These are phyloP conservation scores for Talaromyces rugulosus DNA, from an alignment of 2,329 filamentous ascomycete genomes.

Conservation along the genomic window DNA sequence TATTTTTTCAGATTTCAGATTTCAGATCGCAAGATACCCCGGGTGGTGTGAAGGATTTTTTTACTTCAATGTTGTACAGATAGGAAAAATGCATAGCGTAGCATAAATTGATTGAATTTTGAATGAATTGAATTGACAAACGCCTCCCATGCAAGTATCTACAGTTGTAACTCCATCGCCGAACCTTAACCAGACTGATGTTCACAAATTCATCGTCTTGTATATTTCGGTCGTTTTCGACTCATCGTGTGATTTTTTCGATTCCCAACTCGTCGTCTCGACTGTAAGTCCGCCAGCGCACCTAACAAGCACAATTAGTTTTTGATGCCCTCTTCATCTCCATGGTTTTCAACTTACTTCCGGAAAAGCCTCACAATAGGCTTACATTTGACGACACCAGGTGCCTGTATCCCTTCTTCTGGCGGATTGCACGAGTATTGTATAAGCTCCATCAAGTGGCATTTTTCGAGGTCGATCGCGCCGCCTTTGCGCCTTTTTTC, in stretches of 20 bases:
- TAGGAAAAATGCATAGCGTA: not conserved
- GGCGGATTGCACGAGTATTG: slow-evolving; percentile 60
- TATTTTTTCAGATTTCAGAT: not conserved
- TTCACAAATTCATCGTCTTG: not conserved
- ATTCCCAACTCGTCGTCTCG: slow-evolving; percentile 60
- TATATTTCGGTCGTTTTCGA: not conserved
- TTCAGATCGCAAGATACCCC: slow-evolving; percentile 11
- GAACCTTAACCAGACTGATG: not conserved
- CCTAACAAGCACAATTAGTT: slow-evolving; percentile 20
- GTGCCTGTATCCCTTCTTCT: slow-evolving; percentile 36
- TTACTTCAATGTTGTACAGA: not conserved
- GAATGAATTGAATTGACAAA: not conserved
- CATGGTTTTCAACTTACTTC: slow-evolving; percentile 40
- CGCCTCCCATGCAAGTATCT: slow-evolving; percentile 16
- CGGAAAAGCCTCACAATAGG: slow-evolving; percentile 58
- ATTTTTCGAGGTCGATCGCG: slow-evolving; percentile 50
- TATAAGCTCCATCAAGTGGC: slow-evolving; percentile 55
- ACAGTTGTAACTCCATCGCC: slow-evolving; percentile 14
- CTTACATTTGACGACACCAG: slow-evolving; percentile 48
- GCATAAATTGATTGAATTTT: not conserved
- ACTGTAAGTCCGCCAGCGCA: slow-evolving; percentile 54
- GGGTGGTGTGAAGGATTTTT: not conserved
- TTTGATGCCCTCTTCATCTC: not conserved
- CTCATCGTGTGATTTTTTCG: slow-evolving; percentile 5
- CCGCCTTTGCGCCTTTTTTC: slow-evolving; percentile 50